Base-by-base conservation (phyloP, 441 rosid genomes). In the Corymbia calophylla region DNA sequence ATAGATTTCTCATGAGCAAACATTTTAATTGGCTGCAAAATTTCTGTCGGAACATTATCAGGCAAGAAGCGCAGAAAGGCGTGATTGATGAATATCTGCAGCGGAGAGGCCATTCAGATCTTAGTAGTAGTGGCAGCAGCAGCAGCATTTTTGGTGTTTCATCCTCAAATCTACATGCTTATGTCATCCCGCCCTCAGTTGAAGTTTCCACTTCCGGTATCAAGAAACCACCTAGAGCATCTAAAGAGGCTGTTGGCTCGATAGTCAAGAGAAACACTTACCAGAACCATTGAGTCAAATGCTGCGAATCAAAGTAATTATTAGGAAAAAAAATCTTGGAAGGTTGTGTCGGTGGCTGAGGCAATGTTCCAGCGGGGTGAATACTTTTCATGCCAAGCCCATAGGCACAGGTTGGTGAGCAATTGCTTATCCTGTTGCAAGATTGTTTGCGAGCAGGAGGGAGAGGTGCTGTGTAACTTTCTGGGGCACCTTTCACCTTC, bases 391-490 rank as follows among this genome's bases (percentile, higher is more conserved):
- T 96, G 99, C 92, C 99, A 97, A 93, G 99, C 99, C 73, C 98
- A 95, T 48, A 92, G 87, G 88, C 99, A 97, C 92, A 92, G 88
- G 87, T 87, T 96, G 92, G 94, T 97, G 87, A 95, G 98, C 96
- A 97, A 97, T 93, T 97, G 99, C 90, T 93, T 97, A 90, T 97
- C 99, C 9, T 98, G 99, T 92, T 98, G 99, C 84, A 98, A 97
- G 93, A 96, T 97, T 81, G 97, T 97, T 82, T 98, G 98, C 66
- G 98, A 96, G 90, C 99, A 97, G 94, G 98, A 96, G 92, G 99
- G 99, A 68, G 96, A 98, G 93, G 99, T 97, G 86, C 98, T 97
- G 87, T 98, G 99, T 92, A 90, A 89, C 96, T 96, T 88, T 97
- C 97, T 39, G 97, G 99, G 88, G 95, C n/a, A n/a, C n/a, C n/a